A percentile compares a stretch with the other conserved stretches of the same genome.
Conservation (phyloP, 331 rosid species). For the Pyrus hybrid region DNA sequence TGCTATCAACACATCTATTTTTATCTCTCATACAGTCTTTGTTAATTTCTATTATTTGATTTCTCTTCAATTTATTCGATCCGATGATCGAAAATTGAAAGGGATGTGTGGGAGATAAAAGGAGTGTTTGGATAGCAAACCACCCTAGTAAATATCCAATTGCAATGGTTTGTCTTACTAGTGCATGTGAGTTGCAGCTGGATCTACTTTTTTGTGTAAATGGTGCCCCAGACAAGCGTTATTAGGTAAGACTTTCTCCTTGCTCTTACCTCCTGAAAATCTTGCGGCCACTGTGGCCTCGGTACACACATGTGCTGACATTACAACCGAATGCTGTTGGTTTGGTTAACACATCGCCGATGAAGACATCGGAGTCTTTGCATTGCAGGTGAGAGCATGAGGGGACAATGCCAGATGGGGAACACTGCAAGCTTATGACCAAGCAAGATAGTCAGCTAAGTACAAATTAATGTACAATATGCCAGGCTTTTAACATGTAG, state of each 20-base stretch:
- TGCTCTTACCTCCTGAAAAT: conserved; percentile 34
- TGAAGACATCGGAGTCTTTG: conserved; percentile 32
- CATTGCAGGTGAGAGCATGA: conserved; percentile 43
- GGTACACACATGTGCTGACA: conserved; percentile 32
- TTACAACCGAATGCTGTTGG: conserved; percentile 25
- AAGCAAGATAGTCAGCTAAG: neutral
- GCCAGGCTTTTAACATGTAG: neutral
- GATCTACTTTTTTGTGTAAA: no score
- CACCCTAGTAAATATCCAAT: neutral
- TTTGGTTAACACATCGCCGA: conserved; percentile 25
- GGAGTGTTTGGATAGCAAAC: no score
- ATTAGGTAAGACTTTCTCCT: no score
- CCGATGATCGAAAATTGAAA: no score
- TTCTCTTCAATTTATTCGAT: no score
- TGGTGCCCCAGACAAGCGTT: no score
- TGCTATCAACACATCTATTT: no score
- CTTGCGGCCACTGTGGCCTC: conserved; percentile 44
- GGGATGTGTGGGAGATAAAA: no score
- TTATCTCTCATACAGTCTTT: no score
- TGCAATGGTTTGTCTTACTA: neutral
- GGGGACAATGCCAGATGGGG: conserved; percentile 31
- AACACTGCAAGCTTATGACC: conserved; percentile 34
- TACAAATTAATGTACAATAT: neutral
- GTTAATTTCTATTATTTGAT: no score
- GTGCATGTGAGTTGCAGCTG: no score